Conservation (phyloP, 306 rosid species). For the Cicer cuneatum region DNA sequence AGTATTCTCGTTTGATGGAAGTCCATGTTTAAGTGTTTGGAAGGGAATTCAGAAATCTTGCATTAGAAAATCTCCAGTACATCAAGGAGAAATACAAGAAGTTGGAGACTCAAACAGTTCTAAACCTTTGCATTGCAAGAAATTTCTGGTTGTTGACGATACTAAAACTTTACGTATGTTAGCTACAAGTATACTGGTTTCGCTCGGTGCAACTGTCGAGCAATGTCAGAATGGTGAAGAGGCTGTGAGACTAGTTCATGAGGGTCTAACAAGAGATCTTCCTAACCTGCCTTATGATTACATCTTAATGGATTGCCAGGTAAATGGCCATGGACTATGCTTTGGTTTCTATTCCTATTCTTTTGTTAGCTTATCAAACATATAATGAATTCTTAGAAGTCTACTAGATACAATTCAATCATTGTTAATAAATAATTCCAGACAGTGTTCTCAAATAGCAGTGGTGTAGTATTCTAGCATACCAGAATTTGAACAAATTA, state of each 20-base stretch:
- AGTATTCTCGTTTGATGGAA: not conserved
- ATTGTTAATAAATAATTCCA: too few relatives aligned
- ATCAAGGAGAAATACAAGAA: conserved; percentile 43
- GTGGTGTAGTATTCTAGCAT: too few relatives aligned
- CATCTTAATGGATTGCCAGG: conserved; percentile 83
- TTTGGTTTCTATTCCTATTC: not conserved
- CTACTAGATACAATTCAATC: too few relatives aligned
- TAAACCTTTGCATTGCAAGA: conserved; percentile 57
- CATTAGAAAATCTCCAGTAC: conserved; percentile 20
- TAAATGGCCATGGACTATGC: conserved; percentile 33
- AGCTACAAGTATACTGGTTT: conserved; percentile 31
- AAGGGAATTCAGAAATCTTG: conserved; percentile 30
- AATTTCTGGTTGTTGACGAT: conserved; percentile 70
- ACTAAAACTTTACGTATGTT: conserved; percentile 12
- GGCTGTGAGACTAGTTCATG: conserved; percentile 53
- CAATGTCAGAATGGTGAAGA: conserved; percentile 60
- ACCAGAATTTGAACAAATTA: too few relatives aligned
- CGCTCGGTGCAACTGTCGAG: conserved; percentile 56
- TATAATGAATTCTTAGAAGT: not conserved
- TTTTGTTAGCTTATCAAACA: not conserved
- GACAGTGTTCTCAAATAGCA: too few relatives aligned
- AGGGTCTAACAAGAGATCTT: conserved; percentile 42
- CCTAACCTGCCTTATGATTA: conserved; percentile 59
- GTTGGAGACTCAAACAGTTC: conserved; percentile 8
- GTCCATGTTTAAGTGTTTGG: conserved; percentile 6